Evolutionary conservation across 2,329 filamentous ascomycete genomes (phyloP), one percentile per base, ranked within the genome.

Genomic region (Penicillium sp.): DNA sequence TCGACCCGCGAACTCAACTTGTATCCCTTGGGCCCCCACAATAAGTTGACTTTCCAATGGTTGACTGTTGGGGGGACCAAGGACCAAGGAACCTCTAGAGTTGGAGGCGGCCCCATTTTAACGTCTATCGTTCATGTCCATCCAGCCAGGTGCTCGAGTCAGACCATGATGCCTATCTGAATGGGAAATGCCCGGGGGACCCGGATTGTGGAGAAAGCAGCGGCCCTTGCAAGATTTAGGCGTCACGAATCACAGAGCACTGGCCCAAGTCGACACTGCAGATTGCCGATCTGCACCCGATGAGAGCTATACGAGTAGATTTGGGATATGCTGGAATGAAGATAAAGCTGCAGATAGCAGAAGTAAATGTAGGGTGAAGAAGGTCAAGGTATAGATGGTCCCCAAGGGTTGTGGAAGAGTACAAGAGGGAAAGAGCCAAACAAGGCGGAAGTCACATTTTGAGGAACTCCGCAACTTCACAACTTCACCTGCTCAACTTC

Each of bases 1-100:
- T 55, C 58, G 51, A 52, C 51, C 56, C 56, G 56, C 54, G 46
- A 58, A 55, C 52, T 51, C 49, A 55, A 55, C 46, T 52, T 51
- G 47, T 58, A 52, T 51, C 49, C 55, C 36, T 51, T 52, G n/a
- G n/a, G 48, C 36, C 36, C 48, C 48, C 52, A 55, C 47, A 33
- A 16, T 47, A n/a, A n/a, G n/a, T n/a, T n/a, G 43, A 44, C 11
- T 21, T 29, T n/a, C n/a, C n/a, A n/a, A n/a, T n/a, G n/a, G n/a
- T n/a, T n/a, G n/a, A 34, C 43, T 21, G 31, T 39, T 48, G 37
- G 26, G 29, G 28, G 28, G 46, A 45, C 31, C 34, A 47, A 23
- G 14, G 31, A 33, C 13, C n/a, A n/a, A 33, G 24, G 24, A 28
- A n/a, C n/a, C n/a, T n/a, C n/a, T n/a, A n/a, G n/a, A n/a, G n/a